Base-by-base conservation (phyloP, 345 rosid genomes). In the Orychophragmus violaceus region DNA sequence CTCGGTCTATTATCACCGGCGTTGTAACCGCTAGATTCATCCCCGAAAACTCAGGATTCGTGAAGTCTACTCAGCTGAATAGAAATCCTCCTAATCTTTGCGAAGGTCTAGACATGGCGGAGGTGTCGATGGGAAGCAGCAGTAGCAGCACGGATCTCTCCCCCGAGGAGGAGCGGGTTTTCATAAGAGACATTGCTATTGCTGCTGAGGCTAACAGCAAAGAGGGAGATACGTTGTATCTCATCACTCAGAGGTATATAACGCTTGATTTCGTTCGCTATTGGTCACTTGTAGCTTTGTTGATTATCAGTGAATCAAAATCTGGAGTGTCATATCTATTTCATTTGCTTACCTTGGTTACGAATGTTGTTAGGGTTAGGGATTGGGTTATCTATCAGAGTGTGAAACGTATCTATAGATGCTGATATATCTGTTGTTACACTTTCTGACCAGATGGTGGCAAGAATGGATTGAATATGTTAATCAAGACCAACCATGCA, bases 381-480 rank as follows among this genome's bases (percentile, higher is more conserved):
- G 67, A 45, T 49, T 45, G 64, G 24, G 23, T 53, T 63, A 2
- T 30, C 22, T 41, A 42, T 23, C 19, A 36, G 52, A 35, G 24
- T 57, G 12, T 37, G 63, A 23, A 35, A n/a, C 19, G 14, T 36
- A 13, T 37, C 27, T 21, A 57, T 32, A 55, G 27, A 12, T 36
- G 32, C 14, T 36, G 14, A 36, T 41, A 14, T 6, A 21, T 53
- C 6, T 33, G 25, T 59, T 56, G 42, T 42, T 57, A 19, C 62
- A 23, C 49, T 57, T 62, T 59, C 3, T 70, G 3, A 19, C 9
- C 25, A 75, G 99, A 72, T 94, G 99, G 99, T 91, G 99, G 97
- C 96, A 85, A 72, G 74, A 82, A 58, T 94, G 99, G 99, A 87
- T 91, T 72, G 95, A 83, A 6, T 94, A 91, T 81, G 99, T 91